These are phyloP conservation scores for Ceratobasidium sp. DNA, from an alignment of 1,284 basidiomycete species.

Conservation along the genomic window DNA sequence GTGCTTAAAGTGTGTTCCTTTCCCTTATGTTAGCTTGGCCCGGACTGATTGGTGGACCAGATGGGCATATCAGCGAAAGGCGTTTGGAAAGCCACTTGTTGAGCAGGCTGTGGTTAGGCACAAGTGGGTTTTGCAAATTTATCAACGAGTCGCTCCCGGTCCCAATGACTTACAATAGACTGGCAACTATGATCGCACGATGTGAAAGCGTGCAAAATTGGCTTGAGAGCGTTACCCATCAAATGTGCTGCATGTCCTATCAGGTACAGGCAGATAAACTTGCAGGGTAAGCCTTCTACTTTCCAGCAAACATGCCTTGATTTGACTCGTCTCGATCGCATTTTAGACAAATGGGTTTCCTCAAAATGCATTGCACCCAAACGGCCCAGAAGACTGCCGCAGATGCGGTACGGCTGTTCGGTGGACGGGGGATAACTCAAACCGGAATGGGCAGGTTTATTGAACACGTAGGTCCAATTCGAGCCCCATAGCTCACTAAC, in stretches of 20 bases:
- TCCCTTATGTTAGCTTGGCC: slow-evolving; percentile 28
- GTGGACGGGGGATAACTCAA: slow-evolving; percentile 44
- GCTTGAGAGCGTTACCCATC: slow-evolving; percentile 81
- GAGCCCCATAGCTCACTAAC: background rate
- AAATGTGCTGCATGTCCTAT: slow-evolving; percentile 52
- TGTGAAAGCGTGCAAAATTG: slow-evolving; percentile 81
- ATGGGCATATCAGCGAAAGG: slow-evolving; percentile 79
- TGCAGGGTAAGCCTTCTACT: slow-evolving; percentile 38
- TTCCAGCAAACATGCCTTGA: background rate
- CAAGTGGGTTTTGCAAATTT: slow-evolving; percentile 53
- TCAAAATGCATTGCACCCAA: slow-evolving; percentile 46
- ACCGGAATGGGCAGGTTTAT: slow-evolving; percentile 45
- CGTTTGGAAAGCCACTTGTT: slow-evolving; percentile 85
- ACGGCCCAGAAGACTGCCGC: slow-evolving; percentile 46
- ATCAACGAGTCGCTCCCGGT: background rate
- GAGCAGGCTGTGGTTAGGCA: slow-evolving; percentile 83
- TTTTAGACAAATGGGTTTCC: slow-evolving; percentile 48
- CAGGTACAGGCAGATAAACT: slow-evolving; percentile 70
- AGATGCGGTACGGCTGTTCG: slow-evolving; percentile 48
- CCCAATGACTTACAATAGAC: slow-evolving; percentile 43
- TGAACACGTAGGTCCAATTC: slow-evolving; percentile 36
- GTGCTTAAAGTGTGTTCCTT: slow-evolving; percentile 64
- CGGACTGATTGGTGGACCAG: slow-evolving; percentile 47
- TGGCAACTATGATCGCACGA: slow-evolving; percentile 85
- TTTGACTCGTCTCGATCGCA: background rate